A percentile compares a stretch with the other conserved stretches of the same genome.
Conservation (phyloP, 495 filamentous ascomycete genomes). For the Penicillium simplicissimum region DNA sequence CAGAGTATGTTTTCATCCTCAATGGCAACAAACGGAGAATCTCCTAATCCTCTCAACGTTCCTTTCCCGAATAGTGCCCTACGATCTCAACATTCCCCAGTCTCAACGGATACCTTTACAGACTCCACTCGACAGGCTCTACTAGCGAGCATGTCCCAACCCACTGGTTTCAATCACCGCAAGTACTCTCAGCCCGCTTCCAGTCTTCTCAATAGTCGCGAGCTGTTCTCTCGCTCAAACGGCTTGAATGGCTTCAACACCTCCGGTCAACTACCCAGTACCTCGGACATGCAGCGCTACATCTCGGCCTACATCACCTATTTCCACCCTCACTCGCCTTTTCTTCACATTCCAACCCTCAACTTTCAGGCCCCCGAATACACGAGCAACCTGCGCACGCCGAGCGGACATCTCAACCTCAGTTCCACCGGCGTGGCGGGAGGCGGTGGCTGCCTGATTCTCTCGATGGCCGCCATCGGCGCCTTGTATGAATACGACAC, state of each 20-base stretch:
- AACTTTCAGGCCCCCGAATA: conserved; percentile 81
- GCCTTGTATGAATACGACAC: conserved; percentile 91
- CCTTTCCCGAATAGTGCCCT: conserved; percentile 54
- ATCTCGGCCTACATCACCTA: conserved; percentile 90
- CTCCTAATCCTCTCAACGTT: conserved; percentile 56
- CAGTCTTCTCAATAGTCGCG: conserved; percentile 44
- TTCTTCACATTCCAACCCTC: conserved; percentile 88
- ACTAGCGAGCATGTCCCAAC: conserved; percentile 77
- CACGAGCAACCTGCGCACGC: conserved; percentile 56
- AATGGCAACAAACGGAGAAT: conserved; percentile 56
- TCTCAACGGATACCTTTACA: conserved; percentile 80
- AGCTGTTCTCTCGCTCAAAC: conserved; percentile 46
- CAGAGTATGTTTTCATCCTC: conserved; percentile 59
- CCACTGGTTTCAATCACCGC: conserved; percentile 68
- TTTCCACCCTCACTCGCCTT: conserved; percentile 93
- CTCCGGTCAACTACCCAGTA: conserved; percentile 71
- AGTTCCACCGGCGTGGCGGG: conserved; percentile 68
- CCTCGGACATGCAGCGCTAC: conserved; percentile 89
- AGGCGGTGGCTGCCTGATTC: conserved; percentile 85
- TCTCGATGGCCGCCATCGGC: conserved; percentile 96
- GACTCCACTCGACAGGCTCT: conserved; percentile 90
- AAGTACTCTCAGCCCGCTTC: conserved; percentile 77
- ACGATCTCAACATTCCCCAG: conserved; percentile 63
- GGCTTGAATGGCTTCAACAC: conserved; percentile 47
- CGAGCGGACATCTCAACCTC: conserved; percentile 53